Evolutionary conservation across 805 yeast species (phyloP), one percentile per base, ranked within the genome.

Genomic region (Debaryomyces hansenii): DNA sequence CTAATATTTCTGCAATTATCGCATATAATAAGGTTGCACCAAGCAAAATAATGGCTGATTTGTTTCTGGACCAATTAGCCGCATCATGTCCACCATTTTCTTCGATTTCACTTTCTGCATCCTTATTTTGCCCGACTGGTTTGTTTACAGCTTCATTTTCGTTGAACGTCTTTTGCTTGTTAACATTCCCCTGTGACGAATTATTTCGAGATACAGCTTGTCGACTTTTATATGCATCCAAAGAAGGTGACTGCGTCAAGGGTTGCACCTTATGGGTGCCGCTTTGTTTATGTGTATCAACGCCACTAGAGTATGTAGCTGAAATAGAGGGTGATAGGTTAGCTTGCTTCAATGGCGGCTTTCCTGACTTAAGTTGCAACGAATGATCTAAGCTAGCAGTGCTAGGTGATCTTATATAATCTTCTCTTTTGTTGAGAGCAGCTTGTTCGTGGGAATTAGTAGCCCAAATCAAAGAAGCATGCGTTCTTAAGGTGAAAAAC

Each of bases 401-500:
- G 48, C 76, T 71, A 8, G 77, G 75, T 6, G 77, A 68, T 38
- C 71, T 55, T 34, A 61, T 46, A 5, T 49, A 41, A 10, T 48
- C 59, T 4, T 65, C 72, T 39, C 65, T 65, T 21, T 54, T 55
- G 4, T 58, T 60, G 10, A 35, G 24, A 15, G 10, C 20, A 20
- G 53, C 55, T 38, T 53, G 63, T 41, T 69, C 74, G 41, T 69
- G 73, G 1, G 71, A 61, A 41, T 60, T 66, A 10, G 77, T 79
- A 39, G 89, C 87, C 99, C 99, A 94, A 53, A 94, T 94, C 69
- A 90, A 74, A 0, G 96, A 92, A 0, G 99, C 99, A 66, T 94
- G 99, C 0, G 98, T 94, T 58, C 96, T 80, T 58, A 94, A 77
- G 0, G 99, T 94, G 64, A 94, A 94, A 80, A 90, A 84, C 37